Percentiles rank a stretch among this genome's conserved stretches.
phyloP scores from a whole-genome alignment of 441 rosid genomes.

The Adansonia rubrostipa region DNA sequence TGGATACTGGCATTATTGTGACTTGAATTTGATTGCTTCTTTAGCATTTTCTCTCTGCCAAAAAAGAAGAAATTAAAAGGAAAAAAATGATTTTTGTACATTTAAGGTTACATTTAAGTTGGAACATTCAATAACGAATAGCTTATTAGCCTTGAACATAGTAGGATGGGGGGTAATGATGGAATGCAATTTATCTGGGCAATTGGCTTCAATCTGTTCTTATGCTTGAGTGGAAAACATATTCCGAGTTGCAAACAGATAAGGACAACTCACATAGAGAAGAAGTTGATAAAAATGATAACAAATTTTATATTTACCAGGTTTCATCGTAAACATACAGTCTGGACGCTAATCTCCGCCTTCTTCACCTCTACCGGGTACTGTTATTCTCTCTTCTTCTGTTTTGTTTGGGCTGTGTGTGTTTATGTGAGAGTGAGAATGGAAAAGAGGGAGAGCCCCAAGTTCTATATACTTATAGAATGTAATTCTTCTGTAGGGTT shows the following conservation, averaged over 20 bases:
- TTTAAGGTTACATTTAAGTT: no score
- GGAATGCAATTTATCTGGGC: not conserved
- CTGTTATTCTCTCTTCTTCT: not conserved
- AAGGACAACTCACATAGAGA: not conserved
- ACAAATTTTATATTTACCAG: conserved; percentile 38
- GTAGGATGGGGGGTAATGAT: not conserved
- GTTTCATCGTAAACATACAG: conserved; percentile 88
- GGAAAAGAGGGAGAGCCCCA: not conserved
- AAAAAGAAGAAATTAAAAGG: no score
- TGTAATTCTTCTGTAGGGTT: not conserved
- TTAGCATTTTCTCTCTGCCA: no score
- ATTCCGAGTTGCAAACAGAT: not conserved
- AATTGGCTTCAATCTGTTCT: not conserved
- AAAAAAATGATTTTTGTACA: no score
- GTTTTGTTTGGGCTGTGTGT: not conserved
- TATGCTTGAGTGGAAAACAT: not conserved
- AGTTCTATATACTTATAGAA: not conserved
- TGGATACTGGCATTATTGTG: not conserved
- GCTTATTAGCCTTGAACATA: not conserved
- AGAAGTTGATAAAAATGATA: conserved; percentile 3
- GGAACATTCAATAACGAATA: no score
- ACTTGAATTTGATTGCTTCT: not conserved
- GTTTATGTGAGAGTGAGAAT: not conserved
- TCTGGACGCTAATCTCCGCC: conserved; percentile 90
- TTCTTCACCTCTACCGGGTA: conserved; percentile 97